Percentiles rank a stretch among this genome's conserved stretches.
Evolutionary conservation across 2,329 filamentous ascomycete genomes (phyloP).

Genomic region (Grosmannia serpens): DNA sequence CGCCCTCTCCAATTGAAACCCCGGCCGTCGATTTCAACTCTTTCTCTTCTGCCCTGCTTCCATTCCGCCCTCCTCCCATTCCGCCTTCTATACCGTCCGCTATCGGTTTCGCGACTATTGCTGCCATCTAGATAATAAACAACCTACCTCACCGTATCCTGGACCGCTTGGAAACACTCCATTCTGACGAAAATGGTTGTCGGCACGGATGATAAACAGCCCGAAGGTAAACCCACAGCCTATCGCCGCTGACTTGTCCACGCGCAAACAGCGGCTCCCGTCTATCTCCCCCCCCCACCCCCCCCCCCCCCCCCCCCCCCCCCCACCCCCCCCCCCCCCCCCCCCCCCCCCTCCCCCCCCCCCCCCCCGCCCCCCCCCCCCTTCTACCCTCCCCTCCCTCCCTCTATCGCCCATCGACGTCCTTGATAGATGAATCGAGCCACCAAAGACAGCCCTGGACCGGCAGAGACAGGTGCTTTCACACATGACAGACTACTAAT

Average conservation of each 20-base stretch:
- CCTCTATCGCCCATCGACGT: neutral
- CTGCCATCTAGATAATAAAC: neutral
- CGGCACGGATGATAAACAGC: constrained; percentile 7
- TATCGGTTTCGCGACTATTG: neutral
- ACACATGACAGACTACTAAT: neutral
- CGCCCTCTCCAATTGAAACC: neutral
- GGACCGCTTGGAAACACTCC: neutral
- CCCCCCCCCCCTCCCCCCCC: neutral
- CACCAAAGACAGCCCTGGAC: neutral
- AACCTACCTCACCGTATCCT: neutral
- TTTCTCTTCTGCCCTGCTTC: neutral
- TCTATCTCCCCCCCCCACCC: neutral
- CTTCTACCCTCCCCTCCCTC: no score
- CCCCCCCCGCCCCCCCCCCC: neutral
- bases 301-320: neutral
- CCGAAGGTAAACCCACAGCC: constrained; percentile 4
- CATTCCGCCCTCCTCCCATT: neutral
- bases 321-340: no score
- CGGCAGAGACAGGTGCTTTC: neutral
- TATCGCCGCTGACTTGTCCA: neutral
- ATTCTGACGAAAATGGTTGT: constrained; percentile 4
- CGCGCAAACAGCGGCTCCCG: neutral
- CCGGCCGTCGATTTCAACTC: neutral
- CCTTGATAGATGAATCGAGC: neutral
- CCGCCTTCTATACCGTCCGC: neutral